A percentile compares a stretch with the other conserved stretches of the same genome.
Conservation (phyloP, 140 eudicot genomes). For the Cichorium intybus region DNA sequence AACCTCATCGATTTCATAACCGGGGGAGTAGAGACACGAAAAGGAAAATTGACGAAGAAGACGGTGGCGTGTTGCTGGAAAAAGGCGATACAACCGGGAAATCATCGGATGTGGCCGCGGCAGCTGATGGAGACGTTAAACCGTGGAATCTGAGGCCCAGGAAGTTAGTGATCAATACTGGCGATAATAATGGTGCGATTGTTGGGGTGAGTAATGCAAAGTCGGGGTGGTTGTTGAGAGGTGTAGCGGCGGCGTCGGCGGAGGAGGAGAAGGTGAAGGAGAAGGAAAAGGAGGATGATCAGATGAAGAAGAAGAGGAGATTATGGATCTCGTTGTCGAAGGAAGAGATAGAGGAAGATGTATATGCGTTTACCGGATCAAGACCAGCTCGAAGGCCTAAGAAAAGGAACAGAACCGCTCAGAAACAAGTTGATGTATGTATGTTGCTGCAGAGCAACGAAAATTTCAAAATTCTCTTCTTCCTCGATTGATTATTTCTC, state of each 20-base stretch:
- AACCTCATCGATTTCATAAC: background rate
- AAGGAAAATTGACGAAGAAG: background rate
- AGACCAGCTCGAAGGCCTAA: constrained; percentile 54
- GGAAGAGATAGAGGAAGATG: constrained; percentile 73
- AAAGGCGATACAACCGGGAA: background rate
- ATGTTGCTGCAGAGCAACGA: background rate
- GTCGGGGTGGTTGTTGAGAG: constrained; percentile 24
- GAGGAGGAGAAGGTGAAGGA: constrained; percentile 9
- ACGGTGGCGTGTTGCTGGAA: background rate
- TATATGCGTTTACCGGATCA: constrained; percentile 53
- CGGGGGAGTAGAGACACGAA: background rate
- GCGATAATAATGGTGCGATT: constrained; percentile 7
- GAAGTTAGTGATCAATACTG: constrained; percentile 6
- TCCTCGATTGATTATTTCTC: background rate
- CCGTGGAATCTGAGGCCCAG: constrained; percentile 55
- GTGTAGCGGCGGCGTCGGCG: constrained; percentile 4
- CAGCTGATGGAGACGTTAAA: constrained; percentile 24
- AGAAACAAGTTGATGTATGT: constrained; percentile 61
- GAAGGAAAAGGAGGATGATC: constrained; percentile 9
- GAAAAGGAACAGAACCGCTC: constrained; percentile 44
- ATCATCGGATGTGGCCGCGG: constrained; percentile 11
- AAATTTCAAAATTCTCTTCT: background rate
- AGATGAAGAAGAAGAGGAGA: constrained; percentile 33
- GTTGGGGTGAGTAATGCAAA: constrained; percentile 8
- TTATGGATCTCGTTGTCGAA: constrained; percentile 60